Conservation (phyloP, 257 asterid species). For the Cynanchum wilfordii region DNA sequence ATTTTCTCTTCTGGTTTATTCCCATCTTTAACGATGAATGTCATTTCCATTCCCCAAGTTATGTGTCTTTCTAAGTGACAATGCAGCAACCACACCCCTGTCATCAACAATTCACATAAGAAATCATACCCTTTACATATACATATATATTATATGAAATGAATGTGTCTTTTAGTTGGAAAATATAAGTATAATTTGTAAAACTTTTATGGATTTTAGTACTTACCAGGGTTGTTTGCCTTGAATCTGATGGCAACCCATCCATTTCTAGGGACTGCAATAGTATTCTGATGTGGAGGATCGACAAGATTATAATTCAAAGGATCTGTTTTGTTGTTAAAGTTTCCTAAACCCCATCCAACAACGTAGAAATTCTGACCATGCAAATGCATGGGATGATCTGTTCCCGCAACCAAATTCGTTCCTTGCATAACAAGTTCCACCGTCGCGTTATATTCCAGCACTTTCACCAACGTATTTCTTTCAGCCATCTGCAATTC, state of each 20-base stretch:
- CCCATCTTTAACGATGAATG: slow-evolving; percentile 28
- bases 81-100: slow-evolving; percentile 36
- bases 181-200: too few relatives aligned
- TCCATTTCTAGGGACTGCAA: slow-evolving; percentile 49
- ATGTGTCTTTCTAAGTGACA: slow-evolving; percentile 34
- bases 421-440: slow-evolving; percentile 64
- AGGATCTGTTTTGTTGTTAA: slow-evolving; percentile 39
- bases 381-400: slow-evolving; percentile 76
- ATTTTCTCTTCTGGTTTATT: background rate
- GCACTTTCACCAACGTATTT: slow-evolving; percentile 34
- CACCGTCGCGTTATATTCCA: slow-evolving; percentile 41
- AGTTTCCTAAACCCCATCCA: slow-evolving; percentile 56
- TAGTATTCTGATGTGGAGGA: slow-evolving; percentile 52
- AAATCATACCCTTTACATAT: too few relatives aligned
- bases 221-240: slow-evolving; percentile 64
- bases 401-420: slow-evolving; percentile 38
- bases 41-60: slow-evolving; percentile 38
- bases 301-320: slow-evolving; percentile 52
- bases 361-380: slow-evolving; percentile 68
- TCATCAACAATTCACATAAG: too few relatives aligned
- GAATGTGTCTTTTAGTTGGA: too few relatives aligned
- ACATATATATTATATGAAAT: too few relatives aligned
- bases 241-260: slow-evolving; percentile 65
- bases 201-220: too few relatives aligned
- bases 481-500: slow-evolving; percentile 10